Conservation (phyloP, 371 early-diverging fungal species). For the Amoeboaphelidium protococcarum region DNA sequence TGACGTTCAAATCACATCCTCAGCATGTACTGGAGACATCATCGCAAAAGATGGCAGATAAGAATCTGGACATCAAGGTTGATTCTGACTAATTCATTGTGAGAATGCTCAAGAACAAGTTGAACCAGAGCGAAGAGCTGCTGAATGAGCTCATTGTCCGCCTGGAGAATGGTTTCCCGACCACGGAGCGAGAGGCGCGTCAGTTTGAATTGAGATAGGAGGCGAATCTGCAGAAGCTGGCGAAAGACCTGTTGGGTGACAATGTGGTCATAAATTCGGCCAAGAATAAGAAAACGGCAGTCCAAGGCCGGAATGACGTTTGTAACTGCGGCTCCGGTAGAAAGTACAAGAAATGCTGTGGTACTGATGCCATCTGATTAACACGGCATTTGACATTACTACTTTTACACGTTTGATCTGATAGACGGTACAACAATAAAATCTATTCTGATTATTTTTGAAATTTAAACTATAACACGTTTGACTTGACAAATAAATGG, state of each 20-base stretch:
- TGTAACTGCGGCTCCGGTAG: neutral
- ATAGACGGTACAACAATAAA: neutral
- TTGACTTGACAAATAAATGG: no score
- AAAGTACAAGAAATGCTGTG: slow-evolving; percentile 2
- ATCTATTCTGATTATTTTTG: no score
- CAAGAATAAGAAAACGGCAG: neutral
- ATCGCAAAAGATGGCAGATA: neutral
- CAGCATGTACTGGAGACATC: neutral
- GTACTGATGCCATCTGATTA: neutral
- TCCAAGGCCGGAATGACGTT: slow-evolving; percentile 1
- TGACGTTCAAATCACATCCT: neutral
- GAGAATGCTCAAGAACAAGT: neutral
- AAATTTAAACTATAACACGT: no score
- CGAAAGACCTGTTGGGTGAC: neutral
- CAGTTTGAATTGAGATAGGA: slow-evolving; percentile 1
- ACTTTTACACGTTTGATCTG: neutral
- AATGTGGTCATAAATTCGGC: neutral
- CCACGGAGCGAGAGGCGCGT: slow-evolving; percentile 1
- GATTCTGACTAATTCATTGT: slow-evolving; percentile 1
- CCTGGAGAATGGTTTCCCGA: slow-evolving; percentile 1
- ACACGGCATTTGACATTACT: neutral
- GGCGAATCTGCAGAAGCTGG: neutral
- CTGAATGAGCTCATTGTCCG: slow-evolving; percentile 1
- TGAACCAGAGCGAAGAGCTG: neutral
- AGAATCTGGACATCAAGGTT: neutral